Conservation (phyloP, 2,329 filamentous ascomycete genomes). For the Alternaria sp. region DNA sequence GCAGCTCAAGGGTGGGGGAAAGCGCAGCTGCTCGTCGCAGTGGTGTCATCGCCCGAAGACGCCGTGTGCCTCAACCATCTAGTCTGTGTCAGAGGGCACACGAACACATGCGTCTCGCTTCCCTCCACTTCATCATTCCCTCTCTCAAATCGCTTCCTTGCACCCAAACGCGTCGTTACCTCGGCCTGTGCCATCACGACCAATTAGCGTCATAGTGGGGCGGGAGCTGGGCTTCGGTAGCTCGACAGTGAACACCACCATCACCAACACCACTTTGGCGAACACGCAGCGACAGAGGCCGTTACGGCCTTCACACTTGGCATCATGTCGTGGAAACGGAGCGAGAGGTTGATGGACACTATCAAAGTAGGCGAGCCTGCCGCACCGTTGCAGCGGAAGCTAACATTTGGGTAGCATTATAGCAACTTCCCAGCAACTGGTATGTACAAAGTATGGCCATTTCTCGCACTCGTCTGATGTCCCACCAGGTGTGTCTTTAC, state of each 20-base stretch:
- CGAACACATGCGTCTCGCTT: conserved; percentile 7
- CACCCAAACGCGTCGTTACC: conserved; percentile 29
- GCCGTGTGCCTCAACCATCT: conserved; percentile 21
- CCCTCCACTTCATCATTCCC: conserved; percentile 8
- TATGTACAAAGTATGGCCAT: conserved; percentile 77
- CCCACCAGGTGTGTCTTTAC: conserved; percentile 68
- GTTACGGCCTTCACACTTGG: conserved; percentile 46
- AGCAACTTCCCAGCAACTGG: conserved; percentile 96
- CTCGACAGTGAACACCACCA: conserved; percentile 22
- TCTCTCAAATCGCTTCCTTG: conserved; percentile 12
- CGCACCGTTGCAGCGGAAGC: conserved; percentile 23
- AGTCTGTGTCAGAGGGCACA: conserved; percentile 8
- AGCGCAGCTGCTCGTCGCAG: conserved; percentile 24
- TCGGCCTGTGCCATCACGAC: conserved; percentile 38
- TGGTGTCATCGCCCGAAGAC: conserved; percentile 27
- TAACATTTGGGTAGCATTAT: conserved; percentile 69
- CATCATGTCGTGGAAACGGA: conserved; percentile 92
- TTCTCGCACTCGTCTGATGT: conserved; percentile 27
- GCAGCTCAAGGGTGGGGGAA: conserved; percentile 45
- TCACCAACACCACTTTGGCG: conserved; percentile 42
- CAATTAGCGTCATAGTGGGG: conserved; percentile 49
- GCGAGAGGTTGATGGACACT: conserved; percentile 90
- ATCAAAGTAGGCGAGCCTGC: conserved; percentile 66
- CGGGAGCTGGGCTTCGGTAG: conserved; percentile 26
- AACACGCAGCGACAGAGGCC: conserved; percentile 43